These are phyloP conservation scores for Claviceps digitariae DNA, from an alignment of 2,329 filamentous ascomycete species.

Conservation along the genomic window DNA sequence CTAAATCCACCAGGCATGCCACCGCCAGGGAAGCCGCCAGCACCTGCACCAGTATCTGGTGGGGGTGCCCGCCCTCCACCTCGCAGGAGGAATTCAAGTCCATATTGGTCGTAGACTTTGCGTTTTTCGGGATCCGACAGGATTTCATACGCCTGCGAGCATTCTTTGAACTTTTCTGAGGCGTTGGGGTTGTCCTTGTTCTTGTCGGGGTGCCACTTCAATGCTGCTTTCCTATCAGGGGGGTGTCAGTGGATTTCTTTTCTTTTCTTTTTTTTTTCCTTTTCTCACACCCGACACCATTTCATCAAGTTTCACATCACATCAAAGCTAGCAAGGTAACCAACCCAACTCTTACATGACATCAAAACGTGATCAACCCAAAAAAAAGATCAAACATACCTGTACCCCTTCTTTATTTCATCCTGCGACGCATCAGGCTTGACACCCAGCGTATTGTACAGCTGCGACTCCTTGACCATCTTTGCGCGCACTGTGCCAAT, in stretches of 20 bases:
- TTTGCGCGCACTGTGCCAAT: conserved; percentile 16
- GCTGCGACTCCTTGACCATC: conserved; percentile 92
- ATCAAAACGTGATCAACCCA: too few species aligned
- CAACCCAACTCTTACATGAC: too few species aligned
- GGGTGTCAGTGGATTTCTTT: neutral
- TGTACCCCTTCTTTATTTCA: conserved; percentile 94
- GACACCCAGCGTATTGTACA: conserved; percentile 77
- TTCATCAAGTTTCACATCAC: neutral
- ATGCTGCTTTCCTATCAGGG: conserved; percentile 56
- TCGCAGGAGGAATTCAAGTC: conserved; percentile 80
- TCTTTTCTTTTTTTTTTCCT: neutral
- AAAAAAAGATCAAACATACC: conserved; percentile 38
- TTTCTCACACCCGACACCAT: too few species aligned
- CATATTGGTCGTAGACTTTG: conserved; percentile 88
- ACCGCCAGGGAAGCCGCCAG: conserved; percentile 42
- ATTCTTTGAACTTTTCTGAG: conserved; percentile 93
- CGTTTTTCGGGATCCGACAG: conserved; percentile 94
- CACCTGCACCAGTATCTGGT: conserved; percentile 28
- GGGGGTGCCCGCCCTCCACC: conserved; percentile 55
- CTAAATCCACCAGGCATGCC: conserved; percentile 39
- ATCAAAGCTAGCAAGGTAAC: neutral
- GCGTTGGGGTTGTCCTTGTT: conserved; percentile 84
- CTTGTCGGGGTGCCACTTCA: conserved; percentile 95
- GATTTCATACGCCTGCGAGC: conserved; percentile 95
- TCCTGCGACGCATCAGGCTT: conserved; percentile 73